Base-by-base conservation (phyloP, 1,284 basidiomycete genomes). In the Ceraceosorus guamensis region DNA sequence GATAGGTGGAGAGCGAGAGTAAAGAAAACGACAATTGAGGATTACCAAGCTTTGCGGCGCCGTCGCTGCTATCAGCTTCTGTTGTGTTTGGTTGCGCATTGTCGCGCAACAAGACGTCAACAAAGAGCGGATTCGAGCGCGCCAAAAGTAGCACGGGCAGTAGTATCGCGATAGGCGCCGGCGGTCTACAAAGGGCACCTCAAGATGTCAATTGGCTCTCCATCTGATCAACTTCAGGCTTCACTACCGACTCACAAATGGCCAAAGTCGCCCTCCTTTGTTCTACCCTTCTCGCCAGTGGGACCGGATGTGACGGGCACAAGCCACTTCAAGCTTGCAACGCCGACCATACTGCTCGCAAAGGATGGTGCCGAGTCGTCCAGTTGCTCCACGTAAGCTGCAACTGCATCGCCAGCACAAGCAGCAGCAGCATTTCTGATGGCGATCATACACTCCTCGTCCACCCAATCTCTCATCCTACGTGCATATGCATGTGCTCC, bases 1-100 rank as follows among this genome's bases (percentile, higher is more conserved):
- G 55, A 41, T 70, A 71, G 37, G 70, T 65, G 5, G 66, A 45
- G 6, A 71, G 48, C 11, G 68, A 65, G 16, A 63, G 65, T 16
- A 71, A 43, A 4, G 60, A 52, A 50, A 59, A 55, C 46, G 60
- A 66, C 1, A 60, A 24, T 24, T 24, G 24, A 24, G 24, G 24
- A 24, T 24, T 24, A 24, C 24, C 24, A 24, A 16, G 11, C 14
- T 18, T 32, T 18, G 14, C 30, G 7, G n/a, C 37, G 34, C n/a
- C 52, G 37, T 8, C 39, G 11, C 32, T 47, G 10, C 24, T 24
- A 6, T 35, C 14, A 5, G 46, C 8, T 33, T 59, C 64, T 31
- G 51, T 18, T 7, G 56, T 48, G 24, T 61, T 57, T 16, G 30
- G n/a, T 24, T 41, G 10, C 10, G 11, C 11, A 11, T 16, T 41